These are phyloP conservation scores for Ganoderma sinense DNA, from an alignment of 1,284 basidiomycete genomes.

Conservation along the genomic window DNA sequence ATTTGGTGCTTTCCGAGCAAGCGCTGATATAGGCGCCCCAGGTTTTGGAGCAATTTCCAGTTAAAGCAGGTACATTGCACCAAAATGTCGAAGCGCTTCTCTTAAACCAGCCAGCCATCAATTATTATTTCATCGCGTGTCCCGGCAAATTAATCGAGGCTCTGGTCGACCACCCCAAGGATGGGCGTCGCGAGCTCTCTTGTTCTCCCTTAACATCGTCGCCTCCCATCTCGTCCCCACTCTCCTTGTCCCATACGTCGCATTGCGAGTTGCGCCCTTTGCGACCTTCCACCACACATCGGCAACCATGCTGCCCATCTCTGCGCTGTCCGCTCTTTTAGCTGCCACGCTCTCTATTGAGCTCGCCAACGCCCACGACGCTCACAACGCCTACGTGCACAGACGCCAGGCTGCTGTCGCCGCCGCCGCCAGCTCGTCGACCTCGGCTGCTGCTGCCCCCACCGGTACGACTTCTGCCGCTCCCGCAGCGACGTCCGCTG, in stretches of 20 bases:
- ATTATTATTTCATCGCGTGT: background rate
- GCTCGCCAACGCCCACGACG: conserved; percentile 28
- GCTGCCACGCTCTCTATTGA: conserved; percentile 30
- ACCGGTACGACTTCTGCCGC: background rate
- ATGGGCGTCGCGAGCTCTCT: conserved; percentile 3
- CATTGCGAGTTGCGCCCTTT: conserved; percentile 32
- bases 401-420: conserved; percentile 18
- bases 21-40: background rate
- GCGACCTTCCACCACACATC: conserved; percentile 21
- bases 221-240: conserved; percentile 16
- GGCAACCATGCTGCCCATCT: conserved; percentile 27
- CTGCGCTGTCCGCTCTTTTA: conserved; percentile 35
- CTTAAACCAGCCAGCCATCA: background rate
- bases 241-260: conserved; percentile 14
- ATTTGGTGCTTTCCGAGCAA: background rate
- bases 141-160: conserved; percentile 2
- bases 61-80: background rate
- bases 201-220: conserved; percentile 4
- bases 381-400: conserved; percentile 19
- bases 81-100: background rate
- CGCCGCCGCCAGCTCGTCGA: background rate
- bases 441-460: conserved; percentile 6
- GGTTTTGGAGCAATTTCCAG: background rate
- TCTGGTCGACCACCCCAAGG: background rate
- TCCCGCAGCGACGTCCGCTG: background rate